Conservation (phyloP, 768 basidiomycete species). For the Suillus spraguei region DNA sequence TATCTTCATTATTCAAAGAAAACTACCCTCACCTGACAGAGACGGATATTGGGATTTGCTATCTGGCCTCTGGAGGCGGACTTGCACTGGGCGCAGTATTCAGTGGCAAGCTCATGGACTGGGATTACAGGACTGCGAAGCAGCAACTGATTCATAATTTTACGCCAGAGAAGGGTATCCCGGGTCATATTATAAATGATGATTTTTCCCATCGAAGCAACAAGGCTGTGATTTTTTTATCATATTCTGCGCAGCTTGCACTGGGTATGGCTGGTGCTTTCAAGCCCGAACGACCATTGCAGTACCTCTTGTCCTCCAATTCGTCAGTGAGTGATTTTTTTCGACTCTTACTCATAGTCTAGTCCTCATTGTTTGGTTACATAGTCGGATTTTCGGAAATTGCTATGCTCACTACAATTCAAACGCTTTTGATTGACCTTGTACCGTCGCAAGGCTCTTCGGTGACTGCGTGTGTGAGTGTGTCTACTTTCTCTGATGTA, state of each 20-base stretch:
- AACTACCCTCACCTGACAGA: slow-evolving; percentile 47
- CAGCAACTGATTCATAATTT: slow-evolving; percentile 5
- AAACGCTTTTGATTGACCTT: slow-evolving; percentile 64
- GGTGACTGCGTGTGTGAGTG: slow-evolving; percentile 65
- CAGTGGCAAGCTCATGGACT: slow-evolving; percentile 62
- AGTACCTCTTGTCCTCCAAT: slow-evolving; percentile 50
- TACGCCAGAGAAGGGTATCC: slow-evolving; percentile 21
- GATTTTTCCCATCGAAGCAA: slow-evolving; percentile 57
- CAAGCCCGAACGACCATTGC: slow-evolving; percentile 46
- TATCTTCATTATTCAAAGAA: slow-evolving; percentile 49
- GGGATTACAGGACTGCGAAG: slow-evolving; percentile 51
- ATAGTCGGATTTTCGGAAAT: slow-evolving; percentile 52
- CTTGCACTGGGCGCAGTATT: slow-evolving; percentile 57
- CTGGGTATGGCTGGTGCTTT: slow-evolving; percentile 60
- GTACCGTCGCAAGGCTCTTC: slow-evolving; percentile 58
- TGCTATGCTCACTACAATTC: slow-evolving; percentile 51
- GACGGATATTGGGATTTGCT: slow-evolving; percentile 67
- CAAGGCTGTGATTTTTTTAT: too few relatives aligned
- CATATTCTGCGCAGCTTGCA: slow-evolving; percentile 38
- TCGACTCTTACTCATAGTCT: background rate
- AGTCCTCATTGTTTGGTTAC: background rate
- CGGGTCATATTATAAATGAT: slow-evolving; percentile 26
- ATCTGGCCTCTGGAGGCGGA: slow-evolving; percentile 70
- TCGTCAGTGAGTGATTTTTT: slow-evolving; percentile 32
- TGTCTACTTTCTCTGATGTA: background rate